Conservation (phyloP, 257 asterid genomes). For the Linaria vulgaris region DNA sequence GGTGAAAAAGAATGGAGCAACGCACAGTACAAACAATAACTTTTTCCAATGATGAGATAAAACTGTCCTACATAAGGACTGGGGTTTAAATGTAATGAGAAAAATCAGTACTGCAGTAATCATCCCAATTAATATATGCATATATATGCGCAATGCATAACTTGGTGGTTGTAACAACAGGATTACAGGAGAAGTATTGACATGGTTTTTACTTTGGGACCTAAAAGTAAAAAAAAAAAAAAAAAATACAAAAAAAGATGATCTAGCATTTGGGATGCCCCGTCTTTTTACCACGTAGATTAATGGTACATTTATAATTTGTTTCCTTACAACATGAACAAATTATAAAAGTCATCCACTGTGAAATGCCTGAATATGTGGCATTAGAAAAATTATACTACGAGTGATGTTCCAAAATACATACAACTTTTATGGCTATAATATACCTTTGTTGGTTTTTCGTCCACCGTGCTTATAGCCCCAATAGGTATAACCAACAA, state of each 20-base stretch:
- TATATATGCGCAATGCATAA: no score
- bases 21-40: no score
- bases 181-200: no score
- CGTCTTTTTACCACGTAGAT: background rate
- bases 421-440: background rate
- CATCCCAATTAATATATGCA: no score
- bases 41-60: no score
- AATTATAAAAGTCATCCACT: background rate
- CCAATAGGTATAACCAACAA: constrained; percentile 94
- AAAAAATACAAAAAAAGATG: no score
- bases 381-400: background rate
- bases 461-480: constrained; percentile 92
- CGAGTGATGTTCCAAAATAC: no score
- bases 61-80: no score
- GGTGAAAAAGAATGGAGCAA: no score
- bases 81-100: no score
- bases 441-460: constrained; percentile 71
- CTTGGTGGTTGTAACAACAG: no score
- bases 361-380: background rate
- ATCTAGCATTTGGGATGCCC: background rate
- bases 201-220: background rate
- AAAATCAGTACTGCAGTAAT: no score
- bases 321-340: background rate
- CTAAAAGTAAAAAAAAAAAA: background rate
- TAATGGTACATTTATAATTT: background rate